phyloP scores from a whole-genome alignment of 1,284 basidiomycete genomes.

The Moesziomyces aphidis region DNA sequence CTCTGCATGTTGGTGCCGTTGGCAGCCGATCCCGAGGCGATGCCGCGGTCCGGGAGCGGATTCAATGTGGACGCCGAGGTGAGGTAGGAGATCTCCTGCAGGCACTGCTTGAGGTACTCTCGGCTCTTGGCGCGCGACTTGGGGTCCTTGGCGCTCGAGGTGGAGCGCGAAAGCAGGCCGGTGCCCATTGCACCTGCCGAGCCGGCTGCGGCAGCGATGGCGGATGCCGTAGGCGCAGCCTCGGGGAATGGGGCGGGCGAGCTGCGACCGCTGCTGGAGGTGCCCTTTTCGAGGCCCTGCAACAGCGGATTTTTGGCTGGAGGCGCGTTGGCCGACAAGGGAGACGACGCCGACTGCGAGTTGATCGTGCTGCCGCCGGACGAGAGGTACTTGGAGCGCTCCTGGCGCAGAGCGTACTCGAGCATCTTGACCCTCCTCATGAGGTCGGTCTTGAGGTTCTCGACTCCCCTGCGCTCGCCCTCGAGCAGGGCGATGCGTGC shows the following conservation, averaged over 20 bases:
- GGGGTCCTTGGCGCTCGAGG: constrained; percentile 78
- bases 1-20: constrained; percentile 28
- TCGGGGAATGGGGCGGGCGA: constrained; percentile 45
- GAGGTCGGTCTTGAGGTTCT: constrained; percentile 95
- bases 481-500: constrained; percentile 97
- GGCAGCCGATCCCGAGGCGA: constrained; percentile 27
- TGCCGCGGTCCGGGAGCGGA: constrained; percentile 73
- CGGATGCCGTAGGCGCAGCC: constrained; percentile 18
- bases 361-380: constrained; percentile 12
- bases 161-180: constrained; percentile 34
- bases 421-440: constrained; percentile 98
- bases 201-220: constrained; percentile 18
- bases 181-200: constrained; percentile 22
- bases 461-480: constrained; percentile 93
- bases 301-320: constrained; percentile 40
- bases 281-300: constrained; percentile 46
- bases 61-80: constrained; percentile 97
- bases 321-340: constrained; percentile 34
- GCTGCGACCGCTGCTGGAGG: constrained; percentile 52
- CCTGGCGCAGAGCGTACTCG: constrained; percentile 83
- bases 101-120: constrained; percentile 97
- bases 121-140: constrained; percentile 92
- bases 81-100: constrained; percentile 97
- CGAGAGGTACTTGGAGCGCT: constrained; percentile 70
- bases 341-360: constrained; percentile 22